These are phyloP conservation scores for Tricholoma sp. DNA, from an alignment of 768 basidiomycete species.

Conservation along the genomic window DNA sequence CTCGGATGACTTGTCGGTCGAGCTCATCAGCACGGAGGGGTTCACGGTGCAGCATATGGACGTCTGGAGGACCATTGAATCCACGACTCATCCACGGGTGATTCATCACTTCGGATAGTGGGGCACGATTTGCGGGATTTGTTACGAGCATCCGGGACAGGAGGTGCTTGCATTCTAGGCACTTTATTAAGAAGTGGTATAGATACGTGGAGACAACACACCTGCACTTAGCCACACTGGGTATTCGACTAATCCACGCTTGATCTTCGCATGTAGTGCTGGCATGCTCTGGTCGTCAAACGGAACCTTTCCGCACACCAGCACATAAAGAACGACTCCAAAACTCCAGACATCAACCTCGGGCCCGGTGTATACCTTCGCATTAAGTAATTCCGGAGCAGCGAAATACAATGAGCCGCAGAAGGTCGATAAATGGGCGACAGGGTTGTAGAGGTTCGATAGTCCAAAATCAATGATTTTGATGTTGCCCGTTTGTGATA, in stretches of 20 bases:
- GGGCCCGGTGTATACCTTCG: constrained; percentile 93
- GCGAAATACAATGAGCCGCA: constrained; percentile 99
- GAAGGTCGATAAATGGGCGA: constrained; percentile 82
- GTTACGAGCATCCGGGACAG: constrained; percentile 96
- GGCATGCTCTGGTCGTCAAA: constrained; percentile 99
- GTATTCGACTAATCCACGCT: constrained; percentile 94
- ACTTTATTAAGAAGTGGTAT: constrained; percentile 4
- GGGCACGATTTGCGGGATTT: constrained; percentile 78
- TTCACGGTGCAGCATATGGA: constrained; percentile 84
- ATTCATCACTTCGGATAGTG: constrained; percentile 76
- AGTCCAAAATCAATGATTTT: constrained; percentile 99
- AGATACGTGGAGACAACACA: constrained; percentile 31
- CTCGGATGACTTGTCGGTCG: constrained; percentile 77
- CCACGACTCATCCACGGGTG: constrained; percentile 95
- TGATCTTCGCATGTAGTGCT: constrained; percentile 97
- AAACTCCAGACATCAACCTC: constrained; percentile 99
- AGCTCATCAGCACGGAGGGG: constrained; percentile 87
- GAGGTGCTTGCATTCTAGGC: constrained; percentile 87
- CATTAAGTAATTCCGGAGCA: constrained; percentile 94
- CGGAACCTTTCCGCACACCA: constrained; percentile 98
- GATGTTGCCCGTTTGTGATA: constrained; percentile 97
- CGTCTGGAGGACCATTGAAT: constrained; percentile 71
- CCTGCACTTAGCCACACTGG: constrained; percentile 94
- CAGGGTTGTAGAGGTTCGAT: constrained; percentile 90
- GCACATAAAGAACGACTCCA: constrained; percentile 94